Evolutionary conservation across 495 filamentous ascomycete species (phyloP).

Genomic region (Daldinia loculata): DNA sequence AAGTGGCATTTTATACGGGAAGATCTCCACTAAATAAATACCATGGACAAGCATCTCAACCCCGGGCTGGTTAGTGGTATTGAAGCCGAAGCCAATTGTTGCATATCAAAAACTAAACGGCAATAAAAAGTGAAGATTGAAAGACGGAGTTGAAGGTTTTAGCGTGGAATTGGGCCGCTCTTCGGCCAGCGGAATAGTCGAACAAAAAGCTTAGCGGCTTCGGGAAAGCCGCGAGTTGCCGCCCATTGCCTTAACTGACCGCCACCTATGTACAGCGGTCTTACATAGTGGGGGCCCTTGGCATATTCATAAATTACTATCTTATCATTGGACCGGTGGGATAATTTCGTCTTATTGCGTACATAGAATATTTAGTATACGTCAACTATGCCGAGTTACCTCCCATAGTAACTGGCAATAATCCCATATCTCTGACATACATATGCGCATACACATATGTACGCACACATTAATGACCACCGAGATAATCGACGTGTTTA

Average conservation of each 20-base stretch:
- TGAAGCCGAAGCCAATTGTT: background rate
- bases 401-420: background rate
- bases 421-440: conserved; percentile 6
- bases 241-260: conserved; percentile 42
- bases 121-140: conserved; percentile 1
- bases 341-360: conserved; percentile 10
- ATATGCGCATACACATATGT: background rate
- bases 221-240: conserved; percentile 41
- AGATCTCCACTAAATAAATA: background rate
- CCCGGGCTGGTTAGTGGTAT: background rate
- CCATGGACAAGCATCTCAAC: background rate
- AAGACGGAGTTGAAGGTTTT: conserved; percentile 8
- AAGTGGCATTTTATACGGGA: conserved; percentile 13
- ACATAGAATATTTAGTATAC: background rate
- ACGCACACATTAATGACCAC: conserved; percentile 19
- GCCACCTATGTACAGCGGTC: conserved; percentile 1
- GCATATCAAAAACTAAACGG: background rate
- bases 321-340: conserved; percentile 15
- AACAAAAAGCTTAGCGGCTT: conserved; percentile 7
- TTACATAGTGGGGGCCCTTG: conserved; percentile 2
- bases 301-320: conserved; percentile 26
- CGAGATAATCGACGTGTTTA: background rate
- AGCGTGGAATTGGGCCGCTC: conserved; percentile 44
- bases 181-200: conserved; percentile 22
- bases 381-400: background rate